Base-by-base conservation (phyloP, 805 yeast species). In the Metschnikowia gelsemii region DNA sequence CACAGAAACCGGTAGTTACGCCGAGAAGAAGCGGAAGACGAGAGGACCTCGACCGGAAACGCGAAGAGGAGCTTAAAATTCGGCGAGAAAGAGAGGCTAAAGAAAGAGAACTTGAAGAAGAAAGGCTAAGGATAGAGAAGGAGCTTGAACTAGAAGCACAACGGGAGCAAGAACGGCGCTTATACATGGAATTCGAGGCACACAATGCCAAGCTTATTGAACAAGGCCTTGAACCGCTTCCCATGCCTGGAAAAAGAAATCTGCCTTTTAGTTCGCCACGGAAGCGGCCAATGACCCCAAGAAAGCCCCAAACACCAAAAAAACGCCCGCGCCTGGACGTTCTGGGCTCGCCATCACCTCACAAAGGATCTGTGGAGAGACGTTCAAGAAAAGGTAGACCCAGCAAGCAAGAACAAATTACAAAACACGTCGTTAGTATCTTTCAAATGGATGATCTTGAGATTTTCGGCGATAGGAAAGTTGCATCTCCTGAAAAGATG, bases 401-500 rank as follows among this genome's bases (percentile, higher is more conserved):
- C 7, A 51, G 54, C 32, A 49, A 46, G 14, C 49, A 46, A 25
- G 52, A 46, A 18, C 41, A 39, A 24, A 38, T 44, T 19, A 38
- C 50, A 13, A 40, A 38, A 23, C 51, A 58, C 24, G 58, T 67
- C 14, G 55, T 61, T 37, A 64, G 69, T 50, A 66, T 66, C 9
- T 66, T 66, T 35, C 67, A 63, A 30, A 50, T 51, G 50, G 68
- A 63, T 34, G 68, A 63, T 29, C 58, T 57, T 35, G 55, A 41
- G 29, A 43, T 57, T 16, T 57, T 57, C 44, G 40, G 46, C 12
- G 64, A 61, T 6, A 24, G 31, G n/a, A 27, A 24, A 5, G 32
- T 29, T 12, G 21, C 27, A 17, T 5, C 23, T 2, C 37, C 44
- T 5, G 29, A 19, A 4, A 14, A 27, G 20, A 32, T 24, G 26